Base-by-base conservation (phyloP, 345 rosid species). In the Lumnitzera racemosa region DNA sequence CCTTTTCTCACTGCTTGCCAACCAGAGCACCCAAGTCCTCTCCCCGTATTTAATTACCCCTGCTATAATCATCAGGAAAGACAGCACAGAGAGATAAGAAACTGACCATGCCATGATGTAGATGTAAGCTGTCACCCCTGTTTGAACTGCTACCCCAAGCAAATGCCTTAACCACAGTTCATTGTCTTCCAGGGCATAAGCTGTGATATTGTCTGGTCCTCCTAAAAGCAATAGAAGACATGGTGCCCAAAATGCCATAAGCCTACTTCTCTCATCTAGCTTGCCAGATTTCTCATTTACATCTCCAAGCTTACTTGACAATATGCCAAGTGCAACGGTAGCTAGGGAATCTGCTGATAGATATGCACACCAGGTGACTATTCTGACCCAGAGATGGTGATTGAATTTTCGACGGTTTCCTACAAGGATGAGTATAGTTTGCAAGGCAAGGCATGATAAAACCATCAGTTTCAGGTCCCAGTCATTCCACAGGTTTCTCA, bases 241-340 rank as follows among this genome's bases (percentile, higher is more conserved):
- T 2, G 76, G 74, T 0, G 79, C 66, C 71, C 79, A 78, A 20
- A 72, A 66, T n/a, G 71, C 57, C 29, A 52, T 15, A 10, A 72
- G 61, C 54, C 54, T 53, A 23, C 25, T 46, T 15, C 36, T 9
- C n/a, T 55, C 20, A 3, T 55, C 49, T 4, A 68, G 14, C 24
- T 1, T 15, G 2, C 31, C 49, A 7, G 13, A 11, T 12, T 1
- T 23, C 11, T 61, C 61, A 2, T 25, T 3, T 3, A 11, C 6
- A 7, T 51, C 41, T 0, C 27, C 63, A 4, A 65, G 61, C 7
- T 53, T 27, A 12, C 49, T 69, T 9, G 49, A 56, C 55, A 78
- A 62, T n/a, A 73, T 53, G 12, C 83, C 70, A 10, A 72, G 66
- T 0, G 67, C 53, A 24, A 74, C 55, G 0, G 58, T 64, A 2